A percentile compares a stretch with the other conserved stretches of the same genome.
Evolutionary conservation across 1,139 yeast genomes (phyloP).

Genomic region (Arxiozyma bovina): DNA sequence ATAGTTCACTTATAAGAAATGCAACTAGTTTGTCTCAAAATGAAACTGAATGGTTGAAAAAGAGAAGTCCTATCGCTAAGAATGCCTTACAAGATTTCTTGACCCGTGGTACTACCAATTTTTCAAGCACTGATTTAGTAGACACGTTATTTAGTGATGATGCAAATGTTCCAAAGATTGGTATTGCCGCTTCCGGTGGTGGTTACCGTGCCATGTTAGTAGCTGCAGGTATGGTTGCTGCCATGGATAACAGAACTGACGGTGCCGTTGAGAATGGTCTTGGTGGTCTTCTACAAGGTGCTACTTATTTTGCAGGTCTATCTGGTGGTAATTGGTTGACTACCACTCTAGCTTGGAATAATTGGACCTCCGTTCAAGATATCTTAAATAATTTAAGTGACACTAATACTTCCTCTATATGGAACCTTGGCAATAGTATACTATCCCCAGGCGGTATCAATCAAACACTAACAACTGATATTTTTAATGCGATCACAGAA

Average conservation of each 20-base stretch:
- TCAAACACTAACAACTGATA: constrained; percentile 7
- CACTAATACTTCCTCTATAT: constrained; percentile 1
- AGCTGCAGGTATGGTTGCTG: constrained; percentile 85
- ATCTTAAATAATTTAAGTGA: constrained; percentile 29
- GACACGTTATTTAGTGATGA: constrained; percentile 30
- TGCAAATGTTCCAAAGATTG: constrained; percentile 39
- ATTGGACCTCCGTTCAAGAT: constrained; percentile 65
- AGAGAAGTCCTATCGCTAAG: constrained; percentile 46
- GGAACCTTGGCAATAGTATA: constrained; percentile 5
- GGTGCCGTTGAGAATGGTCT: constrained; percentile 54
- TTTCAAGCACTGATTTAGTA: constrained; percentile 42
- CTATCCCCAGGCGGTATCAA: constrained; percentile 5
- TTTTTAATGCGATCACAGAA: constrained; percentile 21
- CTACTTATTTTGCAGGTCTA: constrained; percentile 63
- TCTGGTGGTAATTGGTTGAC: constrained; percentile 35
- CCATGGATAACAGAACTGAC: constrained; percentile 64
- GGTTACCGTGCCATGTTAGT: constrained; percentile 84
- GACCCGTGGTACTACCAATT: constrained; percentile 47
- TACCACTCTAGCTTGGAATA: constrained; percentile 70
- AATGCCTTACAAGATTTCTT: constrained; percentile 49
- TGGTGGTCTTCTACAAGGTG: constrained; percentile 68
- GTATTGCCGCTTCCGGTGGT: constrained; percentile 81
- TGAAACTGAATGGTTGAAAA: constrained; percentile 29
- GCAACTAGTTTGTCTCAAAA: constrained; percentile 19
- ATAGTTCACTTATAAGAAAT: constrained; percentile 31